Conservation (phyloP, 2,329 filamentous ascomycete genomes). For the Botrytis elliptica region DNA sequence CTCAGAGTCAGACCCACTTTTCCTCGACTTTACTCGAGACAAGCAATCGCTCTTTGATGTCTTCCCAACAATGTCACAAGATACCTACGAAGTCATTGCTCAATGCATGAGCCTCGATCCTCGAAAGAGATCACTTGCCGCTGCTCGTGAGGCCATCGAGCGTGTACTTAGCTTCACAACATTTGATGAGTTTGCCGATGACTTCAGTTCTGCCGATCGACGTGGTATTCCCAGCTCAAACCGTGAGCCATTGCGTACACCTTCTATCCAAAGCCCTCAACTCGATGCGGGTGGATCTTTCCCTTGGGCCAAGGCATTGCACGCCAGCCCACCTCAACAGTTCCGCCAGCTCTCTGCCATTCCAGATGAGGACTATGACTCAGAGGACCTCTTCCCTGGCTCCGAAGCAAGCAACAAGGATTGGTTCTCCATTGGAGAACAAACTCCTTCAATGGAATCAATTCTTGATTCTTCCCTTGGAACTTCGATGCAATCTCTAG, state of each 20-base stretch:
- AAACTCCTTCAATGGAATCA: constrained; percentile 80
- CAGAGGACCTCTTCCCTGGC: constrained; percentile 79
- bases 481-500: constrained; percentile 74
- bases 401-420: constrained; percentile 68
- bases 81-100: constrained; percentile 91
- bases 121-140: constrained; percentile 77
- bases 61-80: constrained; percentile 97
- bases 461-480: constrained; percentile 80
- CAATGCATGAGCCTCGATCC: constrained; percentile 92
- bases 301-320: constrained; percentile 90
- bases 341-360: constrained; percentile 85
- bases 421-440: constrained; percentile 75
- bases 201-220: constrained; percentile 84
- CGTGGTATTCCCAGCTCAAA: constrained; percentile 80
- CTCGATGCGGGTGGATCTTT: constrained; percentile 82
- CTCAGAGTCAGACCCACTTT: constrained; percentile 85
- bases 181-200: constrained; percentile 85
- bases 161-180: constrained; percentile 90
- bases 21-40: constrained; percentile 88
- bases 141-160: constrained; percentile 73
- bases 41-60: constrained; percentile 96
- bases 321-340: constrained; percentile 68
- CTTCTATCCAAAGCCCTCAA: constrained; percentile 86
- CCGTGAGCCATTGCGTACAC: constrained; percentile 91
- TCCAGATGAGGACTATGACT: constrained; percentile 71